Evolutionary conservation across 805 yeast genomes (phyloP), one percentile per base, ranked within the genome.

Genomic region (Kregervanrija delftensis): DNA sequence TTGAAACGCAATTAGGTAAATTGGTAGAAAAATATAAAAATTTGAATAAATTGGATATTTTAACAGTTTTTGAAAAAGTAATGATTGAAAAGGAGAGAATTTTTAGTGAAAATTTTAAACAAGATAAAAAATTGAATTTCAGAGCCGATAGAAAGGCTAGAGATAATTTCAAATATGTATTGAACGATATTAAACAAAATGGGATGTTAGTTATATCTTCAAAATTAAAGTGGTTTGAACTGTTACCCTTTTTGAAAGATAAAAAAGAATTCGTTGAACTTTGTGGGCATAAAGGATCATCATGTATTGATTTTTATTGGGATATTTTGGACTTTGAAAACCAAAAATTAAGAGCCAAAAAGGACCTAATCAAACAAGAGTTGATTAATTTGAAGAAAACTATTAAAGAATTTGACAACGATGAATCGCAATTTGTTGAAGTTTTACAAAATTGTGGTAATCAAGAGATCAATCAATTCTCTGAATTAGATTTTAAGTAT

Each of bases 211-310:
- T 60, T 8, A 61, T 69, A 22, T 64, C 59, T 12, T 79, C 84
- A 1, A 73, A 73, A 45, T 67, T 84, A 1, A 67, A 63, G 41
- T 88, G 95, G 81, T 64, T 61, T 40, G 82, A 81, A 17, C 55
- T 86, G 2, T 69, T 76, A 36, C 65, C 72, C 0, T 47, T 56
- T 5, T 53, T 87, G 1, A 76, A 76, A 47, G 73, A 75, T 31
- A 83, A 82, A 48, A 68, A 67, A 39, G 64, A 77, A 12, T 88
- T 83, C 56, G 54, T 75, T 12, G 77, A 72, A 16, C 50, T 88
- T 33, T 70, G 88, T 45, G 96, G 95, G 0, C 72, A 89, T 43
- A 69, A 75, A 38, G 96, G 96, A 0, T 87, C 96, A 0, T 73
- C 80, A 1, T 83, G 96, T 1, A 56, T 81, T 36, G 95, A 88